Evolutionary conservation across 345 rosid species (phyloP), one percentile per base, ranked within the genome.

Genomic region (Reutealis trisperma): DNA sequence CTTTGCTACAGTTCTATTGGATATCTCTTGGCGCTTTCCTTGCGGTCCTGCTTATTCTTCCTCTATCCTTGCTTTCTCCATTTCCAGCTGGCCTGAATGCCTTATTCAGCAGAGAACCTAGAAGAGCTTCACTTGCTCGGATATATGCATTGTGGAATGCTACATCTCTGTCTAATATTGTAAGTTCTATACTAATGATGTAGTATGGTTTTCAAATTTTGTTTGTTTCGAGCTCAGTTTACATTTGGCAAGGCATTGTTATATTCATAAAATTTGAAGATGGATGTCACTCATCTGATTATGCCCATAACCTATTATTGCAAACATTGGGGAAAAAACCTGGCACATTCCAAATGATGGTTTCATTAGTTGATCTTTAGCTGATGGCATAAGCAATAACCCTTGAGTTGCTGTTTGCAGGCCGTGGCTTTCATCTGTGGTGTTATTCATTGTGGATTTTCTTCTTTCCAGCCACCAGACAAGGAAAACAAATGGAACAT

Each of bases 81-180:
- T 90, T 96, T 86, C 98, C 93, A 4, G 97, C 99, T 11, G 99
- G 98, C 58, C 83, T 96, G 84, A 93, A 93, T 86, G 98, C 99
- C 55, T 91, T 96, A 76, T 89, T 92, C 81, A 93, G 99, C 84
- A 93, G 83, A 86, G 98, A 93, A 86, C 88, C 97, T 74, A 88
- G 97, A 82, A 89, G 93, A 85, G 95, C 98, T 74, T 90, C 89
- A 70, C 97, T 92, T 74, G 85, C 97, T 80, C 99, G 99, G 79
- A 86, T 92, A 59, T 93, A 89, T 78, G 91, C 93, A 70, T 81
- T 96, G 58, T 96, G 99, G 99, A 96, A 93, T 59, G 88, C 89
- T 60, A 90, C 98, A 67, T 96, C 99, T 67, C 84, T 96, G 18
- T 88, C 92, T 77, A 96, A 92, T 82, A 86, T 92, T 30, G 99